Evolutionary conservation across 2,329 filamentous ascomycete species (phyloP), one percentile per base, ranked within the genome.

Genomic region (Sphaerostilbella broomeana): DNA sequence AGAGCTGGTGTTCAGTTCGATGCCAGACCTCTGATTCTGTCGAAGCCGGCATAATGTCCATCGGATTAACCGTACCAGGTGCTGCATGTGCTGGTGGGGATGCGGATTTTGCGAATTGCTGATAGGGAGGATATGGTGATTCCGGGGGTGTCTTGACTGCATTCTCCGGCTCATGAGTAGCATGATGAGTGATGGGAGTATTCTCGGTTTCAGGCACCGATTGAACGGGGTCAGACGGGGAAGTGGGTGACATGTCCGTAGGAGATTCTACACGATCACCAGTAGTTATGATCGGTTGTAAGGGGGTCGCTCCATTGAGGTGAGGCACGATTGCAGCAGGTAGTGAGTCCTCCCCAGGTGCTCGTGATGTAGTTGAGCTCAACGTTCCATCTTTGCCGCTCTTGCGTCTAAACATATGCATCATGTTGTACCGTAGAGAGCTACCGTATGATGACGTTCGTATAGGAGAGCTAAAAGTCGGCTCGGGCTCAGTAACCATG

Each of bases 61-160:
- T 72, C 1, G 71, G 71, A 27, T 73, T 74, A 8, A 71, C 69
- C 4, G 70, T 74, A 22, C 67, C 68, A 3, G 65, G 64, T 2
- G 63, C 59, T 24, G 68, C 58, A 33, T 60, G 48, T 4, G 42
- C 38, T 10, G 62, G 54, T 30, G 60, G 54, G 15, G 54, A 55
- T 34, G 59, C 51, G 17, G 55, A 54, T 6, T 48, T 40, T 35
- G 44, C 48, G 24, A 53, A 48, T 30, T 49, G 53, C 37, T 45
- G 45, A 7, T 33, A 35, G 8, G 51, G 42, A 17, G 39, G 33
- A 6, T 52, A 49, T 26, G 55, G 50, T 12, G 56, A 54, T 25
- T 55, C 40, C 17, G 54, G 55, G 33, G 51, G 49, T 10, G 50
- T 55, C 30, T 51, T 50, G 25, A 47, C 44, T n/a, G 42, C 27